Conservation (phyloP, 176 grass and related monocot species). For the Oryza nivara region DNA sequence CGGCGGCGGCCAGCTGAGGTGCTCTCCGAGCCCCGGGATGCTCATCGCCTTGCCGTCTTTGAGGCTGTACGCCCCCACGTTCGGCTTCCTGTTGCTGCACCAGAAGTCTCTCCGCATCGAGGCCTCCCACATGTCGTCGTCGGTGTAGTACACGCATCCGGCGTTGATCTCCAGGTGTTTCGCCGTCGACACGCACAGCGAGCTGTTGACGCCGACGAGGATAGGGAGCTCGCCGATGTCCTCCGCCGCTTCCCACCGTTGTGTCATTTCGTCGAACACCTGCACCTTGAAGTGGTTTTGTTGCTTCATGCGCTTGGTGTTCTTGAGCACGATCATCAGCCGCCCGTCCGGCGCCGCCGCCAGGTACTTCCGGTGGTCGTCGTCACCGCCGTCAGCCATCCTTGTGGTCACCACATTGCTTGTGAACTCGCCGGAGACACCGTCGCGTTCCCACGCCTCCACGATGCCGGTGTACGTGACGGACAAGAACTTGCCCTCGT, state of each 20-base stretch:
- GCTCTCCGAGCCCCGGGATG: background rate
- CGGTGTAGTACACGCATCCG: background rate
- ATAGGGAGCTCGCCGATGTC: background rate
- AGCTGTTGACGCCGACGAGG: constrained; percentile 1
- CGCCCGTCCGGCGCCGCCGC: constrained; percentile 8
- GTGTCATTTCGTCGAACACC: background rate
- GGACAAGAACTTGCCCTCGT: constrained; percentile 6
- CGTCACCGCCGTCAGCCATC: background rate
- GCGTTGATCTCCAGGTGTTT: background rate
- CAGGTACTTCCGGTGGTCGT: background rate
- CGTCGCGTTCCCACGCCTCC: background rate
- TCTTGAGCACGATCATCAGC: constrained; percentile 23
- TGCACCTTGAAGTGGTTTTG: background rate
- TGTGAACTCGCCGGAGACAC: background rate
- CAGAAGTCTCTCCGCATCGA: background rate
- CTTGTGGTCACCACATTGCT: background rate
- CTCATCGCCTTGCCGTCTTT: background rate
- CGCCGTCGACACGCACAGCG: background rate
- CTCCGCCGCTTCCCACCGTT: background rate
- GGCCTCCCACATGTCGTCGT: background rate
- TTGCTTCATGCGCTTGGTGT: too few species aligned
- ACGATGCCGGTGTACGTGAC: background rate
- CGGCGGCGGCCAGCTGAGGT: background rate
- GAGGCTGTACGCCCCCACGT: background rate
- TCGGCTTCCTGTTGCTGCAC: background rate